These are phyloP conservation scores for Aphanomyces stellatus DNA, from an alignment of 352 stramenopile genomes.

Conservation along the genomic window DNA sequence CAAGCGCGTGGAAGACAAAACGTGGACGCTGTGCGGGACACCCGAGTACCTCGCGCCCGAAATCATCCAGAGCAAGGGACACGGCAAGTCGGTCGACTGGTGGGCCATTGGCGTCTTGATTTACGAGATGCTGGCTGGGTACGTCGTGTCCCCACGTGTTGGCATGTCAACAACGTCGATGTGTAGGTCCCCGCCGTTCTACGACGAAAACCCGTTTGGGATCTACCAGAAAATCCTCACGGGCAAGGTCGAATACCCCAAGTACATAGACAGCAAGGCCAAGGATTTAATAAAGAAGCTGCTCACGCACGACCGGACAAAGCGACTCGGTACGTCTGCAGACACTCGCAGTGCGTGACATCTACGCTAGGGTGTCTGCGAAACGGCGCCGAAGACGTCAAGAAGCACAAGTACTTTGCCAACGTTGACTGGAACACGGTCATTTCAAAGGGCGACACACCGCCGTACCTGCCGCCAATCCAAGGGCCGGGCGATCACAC, in stretches of 20 bases:
- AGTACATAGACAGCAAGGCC: constrained; percentile 83
- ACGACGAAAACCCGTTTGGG: constrained; percentile 88
- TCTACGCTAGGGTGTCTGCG: constrained; percentile 74
- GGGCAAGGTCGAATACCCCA: constrained; percentile 84
- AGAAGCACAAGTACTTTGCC: constrained; percentile 90
- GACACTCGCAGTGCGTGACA: background rate
- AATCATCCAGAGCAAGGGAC: constrained; percentile 88
- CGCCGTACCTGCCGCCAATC: constrained; percentile 82
- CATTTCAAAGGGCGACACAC: constrained; percentile 52
- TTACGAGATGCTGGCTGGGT: constrained; percentile 88
- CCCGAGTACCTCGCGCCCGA: constrained; percentile 90
- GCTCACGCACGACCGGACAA: constrained; percentile 82
- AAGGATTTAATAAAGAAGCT: constrained; percentile 90
- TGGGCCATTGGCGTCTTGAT: constrained; percentile 88
- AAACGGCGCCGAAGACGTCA: constrained; percentile 81
- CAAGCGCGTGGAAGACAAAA: constrained; percentile 85
- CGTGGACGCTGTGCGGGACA: constrained; percentile 89
- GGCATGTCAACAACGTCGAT: background rate
- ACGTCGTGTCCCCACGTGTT: constrained; percentile 19
- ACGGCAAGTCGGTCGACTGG: constrained; percentile 88
- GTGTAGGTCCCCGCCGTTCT: constrained; percentile 57
- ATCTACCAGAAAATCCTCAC: constrained; percentile 94
- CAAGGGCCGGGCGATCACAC: constrained; percentile 78
- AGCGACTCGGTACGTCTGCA: constrained; percentile 60
- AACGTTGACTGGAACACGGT: constrained; percentile 82